A percentile compares a stretch with the other conserved stretches of the same genome.
Evolutionary conservation across 768 basidiomycete species (phyloP).

Genomic region (Phaeotremella fagi): DNA sequence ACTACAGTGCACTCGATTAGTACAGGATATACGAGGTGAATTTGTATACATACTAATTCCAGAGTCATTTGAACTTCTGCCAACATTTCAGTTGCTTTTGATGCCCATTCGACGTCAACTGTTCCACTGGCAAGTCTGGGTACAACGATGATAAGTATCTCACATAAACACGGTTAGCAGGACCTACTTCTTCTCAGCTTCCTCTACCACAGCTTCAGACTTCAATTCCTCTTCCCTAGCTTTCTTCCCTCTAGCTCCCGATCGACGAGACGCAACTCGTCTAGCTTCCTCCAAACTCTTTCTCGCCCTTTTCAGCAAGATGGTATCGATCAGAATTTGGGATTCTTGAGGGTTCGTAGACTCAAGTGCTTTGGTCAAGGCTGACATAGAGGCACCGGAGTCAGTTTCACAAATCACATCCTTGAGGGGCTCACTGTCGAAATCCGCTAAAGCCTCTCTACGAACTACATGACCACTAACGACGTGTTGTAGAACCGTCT

Average conservation of each 20-base stretch:
- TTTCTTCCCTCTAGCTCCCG: slow-evolving; percentile 58
- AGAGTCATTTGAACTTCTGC: slow-evolving; percentile 33
- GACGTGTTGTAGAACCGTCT: slow-evolving; percentile 51
- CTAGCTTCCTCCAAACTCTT: slow-evolving; percentile 46
- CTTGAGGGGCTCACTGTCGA: slow-evolving; percentile 21
- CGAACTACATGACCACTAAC: slow-evolving; percentile 52
- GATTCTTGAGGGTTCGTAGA: slow-evolving; percentile 12
- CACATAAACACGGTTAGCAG: not conserved
- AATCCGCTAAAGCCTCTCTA: slow-evolving; percentile 41
- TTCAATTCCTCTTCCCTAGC: slow-evolving; percentile 56
- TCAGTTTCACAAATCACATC: not conserved
- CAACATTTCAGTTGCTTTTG: slow-evolving; percentile 33
- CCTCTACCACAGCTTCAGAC: slow-evolving; percentile 52
- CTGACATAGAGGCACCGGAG: not conserved
- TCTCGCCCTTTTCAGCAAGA: slow-evolving; percentile 28
- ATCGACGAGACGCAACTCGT: slow-evolving; percentile 56
- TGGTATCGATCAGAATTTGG: slow-evolving; percentile 11
- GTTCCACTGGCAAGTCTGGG: not conserved
- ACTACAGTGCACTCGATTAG: slow-evolving; percentile 6
- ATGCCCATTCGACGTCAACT: slow-evolving; percentile 1
- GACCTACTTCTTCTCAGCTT: slow-evolving; percentile 45
- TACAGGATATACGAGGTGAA: not conserved
- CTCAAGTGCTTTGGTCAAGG: slow-evolving; percentile 33
- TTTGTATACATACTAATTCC: slow-evolving; percentile 36
- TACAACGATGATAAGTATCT: not conserved